A percentile compares a stretch with the other conserved stretches of the same genome.
phyloP scores from a whole-genome alignment of 2,329 filamentous ascomycete species.

The Fusarium sp. region DNA sequence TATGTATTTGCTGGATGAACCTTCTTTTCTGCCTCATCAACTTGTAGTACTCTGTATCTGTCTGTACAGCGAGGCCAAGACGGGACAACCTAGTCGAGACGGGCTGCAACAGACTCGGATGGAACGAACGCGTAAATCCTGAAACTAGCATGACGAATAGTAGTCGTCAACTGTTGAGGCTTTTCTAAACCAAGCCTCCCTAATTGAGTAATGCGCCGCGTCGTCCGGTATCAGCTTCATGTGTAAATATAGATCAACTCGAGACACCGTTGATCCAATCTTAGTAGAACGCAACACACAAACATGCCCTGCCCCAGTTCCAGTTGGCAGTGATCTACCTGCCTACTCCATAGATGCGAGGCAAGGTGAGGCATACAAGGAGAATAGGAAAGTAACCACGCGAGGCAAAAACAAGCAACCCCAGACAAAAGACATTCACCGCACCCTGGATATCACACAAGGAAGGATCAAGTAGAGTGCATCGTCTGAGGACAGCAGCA shows the following conservation, averaged over 20 bases:
- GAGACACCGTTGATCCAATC: neutral
- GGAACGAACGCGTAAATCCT: neutral
- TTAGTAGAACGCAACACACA: slow-evolving; percentile 14
- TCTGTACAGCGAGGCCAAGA: neutral
- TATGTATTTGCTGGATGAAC: neutral
- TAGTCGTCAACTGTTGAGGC: slow-evolving; percentile 31
- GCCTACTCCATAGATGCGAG: neutral
- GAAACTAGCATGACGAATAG: slow-evolving; percentile 2
- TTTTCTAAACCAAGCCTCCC: slow-evolving; percentile 7
- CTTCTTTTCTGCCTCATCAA: neutral
- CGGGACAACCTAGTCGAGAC: neutral
- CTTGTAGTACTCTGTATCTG: neutral
- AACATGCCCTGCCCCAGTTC: neutral
- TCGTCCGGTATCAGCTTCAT: neutral
- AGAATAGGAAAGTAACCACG: slow-evolving; percentile 1
- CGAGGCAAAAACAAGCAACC: slow-evolving; percentile 5
- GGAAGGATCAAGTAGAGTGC: neutral
- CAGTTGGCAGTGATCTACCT: neutral
- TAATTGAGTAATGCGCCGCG: slow-evolving; percentile 1
- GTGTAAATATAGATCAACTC: slow-evolving; percentile 11
- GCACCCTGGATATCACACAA: neutral
- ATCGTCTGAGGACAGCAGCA: neutral
- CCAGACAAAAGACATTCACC: neutral
- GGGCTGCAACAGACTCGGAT: neutral
- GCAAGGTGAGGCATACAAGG: neutral